Conservation (phyloP, 768 basidiomycete species). For the Lactarius evosmus region DNA sequence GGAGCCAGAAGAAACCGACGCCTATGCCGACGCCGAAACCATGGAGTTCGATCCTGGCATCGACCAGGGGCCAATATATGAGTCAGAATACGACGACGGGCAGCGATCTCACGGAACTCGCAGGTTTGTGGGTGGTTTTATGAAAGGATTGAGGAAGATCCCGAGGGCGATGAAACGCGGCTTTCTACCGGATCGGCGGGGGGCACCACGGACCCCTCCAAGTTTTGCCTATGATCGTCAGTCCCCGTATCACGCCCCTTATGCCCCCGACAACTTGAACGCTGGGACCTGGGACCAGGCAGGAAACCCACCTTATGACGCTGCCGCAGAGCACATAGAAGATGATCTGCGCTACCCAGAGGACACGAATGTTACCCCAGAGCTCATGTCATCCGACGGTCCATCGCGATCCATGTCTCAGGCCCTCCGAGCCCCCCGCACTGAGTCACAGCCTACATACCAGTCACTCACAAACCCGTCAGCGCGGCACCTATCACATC, state of each 20-base stretch:
- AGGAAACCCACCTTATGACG: slow-evolving; percentile 19
- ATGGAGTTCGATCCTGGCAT: slow-evolving; percentile 20
- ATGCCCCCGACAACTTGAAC: neutral
- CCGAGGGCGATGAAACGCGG: slow-evolving; percentile 24
- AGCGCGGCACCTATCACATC: slow-evolving; percentile 17
- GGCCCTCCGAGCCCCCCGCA: slow-evolving; percentile 19
- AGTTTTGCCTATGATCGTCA: slow-evolving; percentile 3
- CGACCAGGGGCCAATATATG: neutral
- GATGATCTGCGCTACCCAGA: slow-evolving; percentile 19
- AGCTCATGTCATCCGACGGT: neutral
- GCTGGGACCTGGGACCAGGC: neutral
- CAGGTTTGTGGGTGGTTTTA: slow-evolving; percentile 28
- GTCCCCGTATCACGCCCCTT: slow-evolving; percentile 1
- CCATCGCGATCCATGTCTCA: slow-evolving; percentile 18
- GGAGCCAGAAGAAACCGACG: slow-evolving; percentile 19
- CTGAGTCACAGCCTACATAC: slow-evolving; percentile 25
- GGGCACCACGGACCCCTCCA: slow-evolving; percentile 3
- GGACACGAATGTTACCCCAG: slow-evolving; percentile 20
- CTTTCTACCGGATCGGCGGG: slow-evolving; percentile 13
- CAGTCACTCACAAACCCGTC: slow-evolving; percentile 24
- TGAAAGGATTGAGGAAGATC: slow-evolving; percentile 19
- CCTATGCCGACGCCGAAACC: slow-evolving; percentile 14
- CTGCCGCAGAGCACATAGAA: slow-evolving; percentile 10
- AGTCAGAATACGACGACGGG: slow-evolving; percentile 15
- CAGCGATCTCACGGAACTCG: neutral